Conservation (phyloP, 2,329 filamentous ascomycete genomes). For the Parastagonospora avenae region DNA sequence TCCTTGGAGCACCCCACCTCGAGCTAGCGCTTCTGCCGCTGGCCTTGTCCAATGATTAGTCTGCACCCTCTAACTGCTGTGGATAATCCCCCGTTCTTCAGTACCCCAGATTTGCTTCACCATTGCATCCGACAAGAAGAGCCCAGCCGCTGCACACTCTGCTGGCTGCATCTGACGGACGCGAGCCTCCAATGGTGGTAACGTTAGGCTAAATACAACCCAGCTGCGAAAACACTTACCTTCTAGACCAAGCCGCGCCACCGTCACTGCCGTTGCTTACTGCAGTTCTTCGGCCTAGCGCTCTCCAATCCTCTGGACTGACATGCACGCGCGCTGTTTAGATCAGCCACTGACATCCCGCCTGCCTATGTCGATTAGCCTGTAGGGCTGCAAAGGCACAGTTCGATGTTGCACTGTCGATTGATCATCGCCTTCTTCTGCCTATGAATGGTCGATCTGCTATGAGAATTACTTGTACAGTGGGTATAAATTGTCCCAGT, state of each 20-base stretch:
- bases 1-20: too few species aligned
- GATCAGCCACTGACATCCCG: not conserved
- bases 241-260: not conserved
- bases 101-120: too few species aligned
- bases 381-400: conserved; percentile 4
- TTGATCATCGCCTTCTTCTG: not conserved
- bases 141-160: too few species aligned
- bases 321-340: not conserved
- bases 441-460: not conserved
- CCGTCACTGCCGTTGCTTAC: not conserved
- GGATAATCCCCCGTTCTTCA: too few species aligned
- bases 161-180: not conserved
- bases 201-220: not conserved
- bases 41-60: too few species aligned
- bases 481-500: too few species aligned
- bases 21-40: too few species aligned
- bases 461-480: too few species aligned
- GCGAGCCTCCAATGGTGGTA: not conserved
- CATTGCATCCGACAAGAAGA: too few species aligned
- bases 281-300: not conserved
- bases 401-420: not conserved
- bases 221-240: not conserved
- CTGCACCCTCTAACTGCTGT: too few species aligned
- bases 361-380: not conserved
- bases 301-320: not conserved